Evolutionary conservation across 1,139 yeast species (phyloP), one percentile per base, ranked within the genome.

Genomic region (Blastobotrys persicus): DNA sequence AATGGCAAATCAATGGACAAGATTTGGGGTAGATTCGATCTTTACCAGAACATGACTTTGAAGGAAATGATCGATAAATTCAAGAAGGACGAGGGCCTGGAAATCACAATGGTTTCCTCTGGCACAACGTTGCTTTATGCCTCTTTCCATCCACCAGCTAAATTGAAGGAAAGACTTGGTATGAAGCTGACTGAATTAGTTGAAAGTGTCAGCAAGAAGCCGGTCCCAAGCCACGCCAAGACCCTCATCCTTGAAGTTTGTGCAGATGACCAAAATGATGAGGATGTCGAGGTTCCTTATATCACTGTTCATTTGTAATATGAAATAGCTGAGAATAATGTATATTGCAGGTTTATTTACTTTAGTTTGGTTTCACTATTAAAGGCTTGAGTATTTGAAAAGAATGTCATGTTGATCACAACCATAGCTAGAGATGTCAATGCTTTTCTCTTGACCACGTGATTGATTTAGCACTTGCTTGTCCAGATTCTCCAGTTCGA

Each of bases 251-350:
- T 94, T 55, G 98, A 92, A 69, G 78, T 92, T 40, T 88, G 96
- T 66, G 88, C 94, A 54, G 98, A 92, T 63, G 98, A 92, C 66
- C 75, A 81, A 63, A 79, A 83, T 47, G 99, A 94, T 37, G 97
- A 92, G 66, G 98, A 94, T 67, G 96, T 89, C 20, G 98, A 91
- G 62, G 88, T 89, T 56, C 98, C 98, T 37, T 88, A 80, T 65
- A 79, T 89, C 52, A 80, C 65, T 34, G 52, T 64, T 13, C 65
- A 61, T 46, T 31, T 61, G 43, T 59, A 54, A 38, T 4, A 14
- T 19, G 16, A 16, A 17, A 12, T 19, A 17, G 19, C 6, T 19
- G 11, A n/a, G n/a, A n/a, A n/a, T n/a, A n/a, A n/a, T n/a, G n/a
- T n/a, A n/a, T n/a, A n/a, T n/a, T n/a, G n/a, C n/a, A n/a, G n/a